phyloP scores from a whole-genome alignment of 345 rosid genomes.

The Alliaria petiolata region DNA sequence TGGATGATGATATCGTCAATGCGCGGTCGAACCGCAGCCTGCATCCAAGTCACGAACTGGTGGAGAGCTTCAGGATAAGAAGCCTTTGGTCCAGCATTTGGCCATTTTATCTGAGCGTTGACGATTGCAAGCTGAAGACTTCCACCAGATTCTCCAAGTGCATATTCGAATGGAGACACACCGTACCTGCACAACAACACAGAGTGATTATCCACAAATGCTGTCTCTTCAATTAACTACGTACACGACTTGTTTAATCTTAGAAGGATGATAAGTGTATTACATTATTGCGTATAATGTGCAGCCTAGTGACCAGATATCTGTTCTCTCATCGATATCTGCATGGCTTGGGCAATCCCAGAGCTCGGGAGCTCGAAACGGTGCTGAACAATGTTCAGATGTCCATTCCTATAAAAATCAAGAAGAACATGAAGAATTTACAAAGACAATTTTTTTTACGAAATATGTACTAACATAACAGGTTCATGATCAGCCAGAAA shows the following conservation, averaged over 20 bases:
- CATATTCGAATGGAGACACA: constrained; percentile 91
- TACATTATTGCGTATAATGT: constrained; percentile 95
- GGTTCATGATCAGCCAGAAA: neutral
- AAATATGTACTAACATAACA: neutral
- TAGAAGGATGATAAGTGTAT: constrained; percentile 22
- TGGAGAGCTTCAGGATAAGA: constrained; percentile 86
- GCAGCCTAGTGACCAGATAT: constrained; percentile 98
- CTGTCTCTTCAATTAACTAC: neutral
- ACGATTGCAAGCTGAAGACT: constrained; percentile 88
- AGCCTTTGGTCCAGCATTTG: constrained; percentile 68
- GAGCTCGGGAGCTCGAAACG: constrained; percentile 95
- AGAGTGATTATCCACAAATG: neutral
- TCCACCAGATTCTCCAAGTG: constrained; percentile 96
- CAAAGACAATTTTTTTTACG: neutral
- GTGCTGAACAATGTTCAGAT: constrained; percentile 94
- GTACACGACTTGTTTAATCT: neutral
- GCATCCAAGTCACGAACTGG: constrained; percentile 95
- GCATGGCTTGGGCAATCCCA: constrained; percentile 99
- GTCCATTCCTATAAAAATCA: constrained; percentile 79
- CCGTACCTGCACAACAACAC: constrained; percentile 60
- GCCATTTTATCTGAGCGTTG: constrained; percentile 98
- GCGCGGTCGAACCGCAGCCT: constrained; percentile 77
- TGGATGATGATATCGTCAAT: constrained; percentile 88
- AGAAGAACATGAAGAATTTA: neutral
- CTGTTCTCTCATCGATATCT: constrained; percentile 96